phyloP scores from a whole-genome alignment of 768 basidiomycete genomes.

The Russula earlei region DNA sequence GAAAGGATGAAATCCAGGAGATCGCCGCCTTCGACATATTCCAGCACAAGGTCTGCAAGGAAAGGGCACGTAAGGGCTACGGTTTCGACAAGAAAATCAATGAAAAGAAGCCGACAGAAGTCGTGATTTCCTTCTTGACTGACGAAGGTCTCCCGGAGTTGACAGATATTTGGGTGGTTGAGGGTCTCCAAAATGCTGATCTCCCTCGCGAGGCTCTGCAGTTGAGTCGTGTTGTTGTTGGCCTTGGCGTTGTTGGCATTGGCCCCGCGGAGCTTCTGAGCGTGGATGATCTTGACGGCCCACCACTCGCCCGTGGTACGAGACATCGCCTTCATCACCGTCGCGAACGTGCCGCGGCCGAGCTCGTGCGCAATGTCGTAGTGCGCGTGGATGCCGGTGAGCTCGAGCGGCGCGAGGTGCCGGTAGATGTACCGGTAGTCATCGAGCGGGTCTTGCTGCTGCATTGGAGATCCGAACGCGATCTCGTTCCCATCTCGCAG shows the following conservation, averaged over 20 bases:
- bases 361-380: constrained; percentile 66
- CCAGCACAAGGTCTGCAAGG: constrained; percentile 62
- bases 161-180: constrained; percentile 75
- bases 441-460: constrained; percentile 41
- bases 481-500: constrained; percentile 79
- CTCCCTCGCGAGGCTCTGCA: constrained; percentile 51
- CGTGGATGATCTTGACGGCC: constrained; percentile 84
- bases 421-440: constrained; percentile 78
- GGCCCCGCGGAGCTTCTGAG: constrained; percentile 31
- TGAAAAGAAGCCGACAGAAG: constrained; percentile 36
- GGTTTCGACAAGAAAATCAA: too few relatives aligned
- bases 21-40: constrained; percentile 83
- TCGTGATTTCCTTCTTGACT: constrained; percentile 38
- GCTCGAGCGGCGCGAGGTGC: constrained; percentile 44
- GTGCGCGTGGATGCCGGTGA: constrained; percentile 46
- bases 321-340: constrained; percentile 75
- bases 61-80: background rate
- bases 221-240: background rate
- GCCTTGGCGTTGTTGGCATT: background rate
- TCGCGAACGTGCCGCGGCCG: constrained; percentile 88
- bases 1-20: constrained; percentile 71
- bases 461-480: constrained; percentile 59
- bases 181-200: constrained; percentile 71
- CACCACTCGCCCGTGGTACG: constrained; percentile 61
- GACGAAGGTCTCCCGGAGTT: constrained; percentile 66